Evolutionary conservation across 2,329 filamentous ascomycete genomes (phyloP), one percentile per base, ranked within the genome.

Genomic region (Aspergillus ustus): DNA sequence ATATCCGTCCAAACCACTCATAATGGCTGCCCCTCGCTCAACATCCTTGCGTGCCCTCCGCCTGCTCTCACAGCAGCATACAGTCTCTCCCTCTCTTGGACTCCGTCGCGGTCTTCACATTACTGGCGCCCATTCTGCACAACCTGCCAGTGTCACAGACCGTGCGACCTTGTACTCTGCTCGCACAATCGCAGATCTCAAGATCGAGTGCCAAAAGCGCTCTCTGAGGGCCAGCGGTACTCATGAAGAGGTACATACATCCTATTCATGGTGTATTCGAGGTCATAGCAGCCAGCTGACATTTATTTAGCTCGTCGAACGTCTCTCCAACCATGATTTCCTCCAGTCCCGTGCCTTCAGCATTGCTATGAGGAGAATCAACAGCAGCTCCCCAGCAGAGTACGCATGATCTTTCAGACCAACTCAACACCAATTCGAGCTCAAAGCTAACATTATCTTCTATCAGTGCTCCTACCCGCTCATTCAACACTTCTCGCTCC

Each of bases 401-500:
- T 78, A 75, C 55, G 76, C 28, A 29, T n/a, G 19, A 11, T 11
- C 45, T 43, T 9, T 28, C 17, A 7, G 37, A n/a, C 20, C 34
- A 15, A 52, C 57, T 19, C 49, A 20, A 45, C n/a, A n/a, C n/a
- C n/a, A n/a, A n/a, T n/a, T 45, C 28, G 4, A 20, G 13, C 52
- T 43, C 17, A 37, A 48, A 40, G 19, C 19, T 37, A 61, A 48
- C 68, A 70, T 70, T 65, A 62, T 54, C 25, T 20, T 7, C 8
- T 52, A 69, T 52, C 50, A 86, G 75, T 82, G 82, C 64, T 81
- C 79, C 68, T 67, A 76, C 75, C 63, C 83, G 85, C 59, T 81
- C 84, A 70, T 88, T 89, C 82, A 89, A 89, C 77, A 87, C 86
- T 63, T 85, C 82, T 64, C 84, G 84, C 63, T 75, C 81, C 63